A percentile compares a stretch with the other conserved stretches of the same genome.
Conservation (phyloP, 1,139 yeast species). For the Kazachstania sp. region DNA sequence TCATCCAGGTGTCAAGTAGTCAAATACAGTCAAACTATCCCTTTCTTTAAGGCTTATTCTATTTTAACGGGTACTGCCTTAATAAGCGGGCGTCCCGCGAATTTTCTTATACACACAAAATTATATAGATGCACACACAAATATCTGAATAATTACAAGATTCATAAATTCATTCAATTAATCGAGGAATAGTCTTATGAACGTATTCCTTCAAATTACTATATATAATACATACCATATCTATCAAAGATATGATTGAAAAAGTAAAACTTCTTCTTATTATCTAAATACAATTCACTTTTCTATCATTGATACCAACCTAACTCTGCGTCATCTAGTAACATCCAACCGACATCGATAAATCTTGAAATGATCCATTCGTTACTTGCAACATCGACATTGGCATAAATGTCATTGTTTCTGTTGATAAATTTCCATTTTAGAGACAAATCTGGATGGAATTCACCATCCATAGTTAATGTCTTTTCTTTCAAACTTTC, state of each 20-base stretch:
- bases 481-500: conserved; percentile 11
- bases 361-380: conserved; percentile 14
- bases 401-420: background rate
- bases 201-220: background rate
- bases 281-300: background rate
- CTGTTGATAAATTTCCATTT: conserved; percentile 6
- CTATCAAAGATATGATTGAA: background rate
- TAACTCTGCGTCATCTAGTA: conserved; percentile 26
- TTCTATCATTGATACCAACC: conserved; percentile 21
- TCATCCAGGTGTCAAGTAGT: too few species aligned
- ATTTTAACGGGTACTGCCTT: too few species aligned
- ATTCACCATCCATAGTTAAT: conserved; percentile 4
- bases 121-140: background rate
- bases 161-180: background rate
- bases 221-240: background rate
- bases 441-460: conserved; percentile 2
- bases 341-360: conserved; percentile 23
- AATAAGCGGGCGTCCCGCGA: too few species aligned
- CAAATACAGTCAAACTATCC: too few species aligned
- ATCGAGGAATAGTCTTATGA: background rate
- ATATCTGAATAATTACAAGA: background rate
- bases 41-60: too few species aligned
- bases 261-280: background rate
- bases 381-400: conserved; percentile 2
- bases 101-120: background rate